Evolutionary conservation across 2,329 filamentous ascomycete genomes (phyloP), one percentile per base, ranked within the genome.

Genomic region (Phyllosticta ampelicida): DNA sequence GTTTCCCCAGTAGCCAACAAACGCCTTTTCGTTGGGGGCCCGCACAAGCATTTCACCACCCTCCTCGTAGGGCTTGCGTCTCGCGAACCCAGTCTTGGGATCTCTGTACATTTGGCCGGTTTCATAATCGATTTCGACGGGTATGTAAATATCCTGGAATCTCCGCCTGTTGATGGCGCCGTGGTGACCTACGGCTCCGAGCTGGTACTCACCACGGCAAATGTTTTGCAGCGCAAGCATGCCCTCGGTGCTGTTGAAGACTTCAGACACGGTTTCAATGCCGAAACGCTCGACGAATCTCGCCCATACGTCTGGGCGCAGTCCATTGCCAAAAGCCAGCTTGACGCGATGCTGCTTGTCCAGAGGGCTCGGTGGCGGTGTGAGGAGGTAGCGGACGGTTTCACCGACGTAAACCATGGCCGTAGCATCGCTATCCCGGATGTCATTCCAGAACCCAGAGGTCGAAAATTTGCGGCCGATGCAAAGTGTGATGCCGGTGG

Each of bases 171-270:
- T 68, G 48, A 90, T 68, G 2, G 80, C 70, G 2, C 87, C 87
- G 63, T 90, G 86, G 64, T 90, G 85, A 1, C 87, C 87, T 2
- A 91, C 86, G 26, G 80, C 77, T 4, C 81, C 79, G 6, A 81
- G 78, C 3, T 80, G 76, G 67, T 83, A 90, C 21, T 84, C 51
- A 30, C 64, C 72, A 11, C 77, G 74, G 56, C 80, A 80, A 20
- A 77, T 69, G 65, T 87, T 87, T 58, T 83, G 70, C 9, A 90
- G 73, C 0, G 71, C 70, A 64, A 90, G 79, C 54, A 89, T 77
- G 29, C 86, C 86, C 70, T 91, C 87, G 0, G 85, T 88, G 60
- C 84, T 87, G 68, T 86, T 88, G 76, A 89, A 91, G 72, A 91
- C 90, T 68, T 91, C 87, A 60, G 74, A 75, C 2, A 91, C 81